phyloP scores from a whole-genome alignment of 352 stramenopile genomes.

The Discostella stelligera region DNA sequence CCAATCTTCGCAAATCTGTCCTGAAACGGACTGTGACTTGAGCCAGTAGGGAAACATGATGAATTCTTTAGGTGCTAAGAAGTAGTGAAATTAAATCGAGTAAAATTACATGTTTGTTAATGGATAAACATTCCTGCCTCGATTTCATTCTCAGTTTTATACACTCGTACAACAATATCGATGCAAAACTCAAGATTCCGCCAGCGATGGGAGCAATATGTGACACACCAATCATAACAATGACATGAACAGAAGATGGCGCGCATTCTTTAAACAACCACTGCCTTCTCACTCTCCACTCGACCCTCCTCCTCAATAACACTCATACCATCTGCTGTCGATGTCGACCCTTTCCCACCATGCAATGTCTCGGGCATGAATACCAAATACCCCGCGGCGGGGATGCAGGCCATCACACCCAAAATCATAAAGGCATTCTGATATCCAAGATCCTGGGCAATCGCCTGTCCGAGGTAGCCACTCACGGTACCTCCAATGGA shows the following conservation, averaged over 20 bases:
- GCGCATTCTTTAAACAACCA: conserved; percentile 1
- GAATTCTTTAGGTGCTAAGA: not conserved
- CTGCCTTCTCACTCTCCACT: conserved; percentile 22
- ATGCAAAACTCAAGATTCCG: not conserved
- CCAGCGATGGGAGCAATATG: too few relatives aligned
- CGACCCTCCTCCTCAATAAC: conserved; percentile 20
- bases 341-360: not conserved
- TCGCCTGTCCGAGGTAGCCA: conserved; percentile 74
- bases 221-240: not conserved
- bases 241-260: not conserved
- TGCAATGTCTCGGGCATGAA: conserved; percentile 63
- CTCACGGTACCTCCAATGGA: conserved; percentile 77
- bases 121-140: not conserved
- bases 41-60: too few relatives aligned
- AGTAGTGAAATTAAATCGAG: not conserved
- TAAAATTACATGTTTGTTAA: not conserved
- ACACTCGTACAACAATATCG: not conserved
- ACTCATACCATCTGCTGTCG: conserved; percentile 13
- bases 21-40: not conserved
- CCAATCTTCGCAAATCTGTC: not conserved
- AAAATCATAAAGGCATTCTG: conserved; percentile 70
- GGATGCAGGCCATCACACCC: conserved; percentile 66
- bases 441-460: conserved; percentile 75
- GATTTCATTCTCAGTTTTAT: not conserved
- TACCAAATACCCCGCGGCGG: conserved; percentile 65